phyloP scores from a whole-genome alignment of 768 basidiomycete species.

The Guyanaporus albipodus region DNA sequence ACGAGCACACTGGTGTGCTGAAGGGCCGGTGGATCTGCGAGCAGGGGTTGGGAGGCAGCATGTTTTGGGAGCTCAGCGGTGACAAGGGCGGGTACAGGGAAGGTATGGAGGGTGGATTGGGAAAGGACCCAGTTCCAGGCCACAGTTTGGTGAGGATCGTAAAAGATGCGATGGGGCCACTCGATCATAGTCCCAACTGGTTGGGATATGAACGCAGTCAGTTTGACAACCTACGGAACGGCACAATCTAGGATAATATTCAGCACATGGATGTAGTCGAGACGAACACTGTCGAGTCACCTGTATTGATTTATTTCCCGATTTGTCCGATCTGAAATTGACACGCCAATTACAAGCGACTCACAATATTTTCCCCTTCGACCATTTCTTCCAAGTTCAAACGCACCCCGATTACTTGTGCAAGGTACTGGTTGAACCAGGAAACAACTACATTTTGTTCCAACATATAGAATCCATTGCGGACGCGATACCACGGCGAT shows the following conservation, averaged over 20 bases:
- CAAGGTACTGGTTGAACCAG: not conserved
- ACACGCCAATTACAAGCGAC: not conserved
- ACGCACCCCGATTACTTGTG: not conserved
- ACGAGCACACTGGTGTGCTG: conserved; percentile 58
- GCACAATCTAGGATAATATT: conserved; percentile 41
- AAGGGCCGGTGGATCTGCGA: conserved; percentile 81
- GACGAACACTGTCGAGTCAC: no score
- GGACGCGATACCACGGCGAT: conserved; percentile 6
- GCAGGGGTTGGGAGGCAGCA: conserved; percentile 80
- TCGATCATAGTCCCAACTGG: conserved; percentile 78
- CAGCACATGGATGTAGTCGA: no score
- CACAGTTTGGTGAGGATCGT: conserved; percentile 69
- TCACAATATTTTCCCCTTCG: not conserved
- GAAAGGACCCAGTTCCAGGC: conserved; percentile 71
- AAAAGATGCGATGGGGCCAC: conserved; percentile 70
- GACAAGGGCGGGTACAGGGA: conserved; percentile 70
- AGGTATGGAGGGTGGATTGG: conserved; percentile 69
- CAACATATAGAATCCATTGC: not conserved
- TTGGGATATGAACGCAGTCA: conserved; percentile 69
- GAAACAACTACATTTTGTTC: not conserved
- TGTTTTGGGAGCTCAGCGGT: conserved; percentile 93
- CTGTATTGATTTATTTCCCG: not conserved
- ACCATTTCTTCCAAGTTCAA: not conserved
- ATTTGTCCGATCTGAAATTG: conserved; percentile 9
- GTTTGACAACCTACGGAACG: conserved; percentile 75